A percentile compares a stretch with the other conserved stretches of the same genome.
Evolutionary conservation across 2,329 filamentous ascomycete genomes (phyloP).

Genomic region (Tolypocladium tundrense): DNA sequence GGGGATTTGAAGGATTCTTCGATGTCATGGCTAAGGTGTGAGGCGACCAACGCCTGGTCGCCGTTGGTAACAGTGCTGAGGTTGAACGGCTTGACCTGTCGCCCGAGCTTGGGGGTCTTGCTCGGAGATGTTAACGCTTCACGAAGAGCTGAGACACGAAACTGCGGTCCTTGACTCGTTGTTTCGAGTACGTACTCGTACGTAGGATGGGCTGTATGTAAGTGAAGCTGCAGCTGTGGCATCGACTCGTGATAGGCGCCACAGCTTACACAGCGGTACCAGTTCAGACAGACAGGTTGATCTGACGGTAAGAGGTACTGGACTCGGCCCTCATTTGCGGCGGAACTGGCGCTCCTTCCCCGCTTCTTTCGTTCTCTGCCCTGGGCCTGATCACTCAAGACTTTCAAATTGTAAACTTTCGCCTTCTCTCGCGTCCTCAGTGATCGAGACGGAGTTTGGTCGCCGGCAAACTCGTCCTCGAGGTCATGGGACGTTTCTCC

Average conservation of each 20-base stretch:
- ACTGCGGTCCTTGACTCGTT: slow-evolving; percentile 25
- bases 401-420: slow-evolving; percentile 49
- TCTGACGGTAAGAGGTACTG: slow-evolving; percentile 34
- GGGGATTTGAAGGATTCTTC: slow-evolving; percentile 16
- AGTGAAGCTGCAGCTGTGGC: slow-evolving; percentile 36
- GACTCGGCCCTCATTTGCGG: slow-evolving; percentile 29
- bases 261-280: slow-evolving; percentile 41
- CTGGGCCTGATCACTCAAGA: slow-evolving; percentile 46
- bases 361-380: slow-evolving; percentile 38
- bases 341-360: slow-evolving; percentile 13
- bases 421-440: slow-evolving; percentile 36
- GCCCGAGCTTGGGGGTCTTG: slow-evolving; percentile 31
- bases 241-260: slow-evolving; percentile 36
- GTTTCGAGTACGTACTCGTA: slow-evolving; percentile 31
- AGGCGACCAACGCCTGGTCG: slow-evolving; percentile 34
- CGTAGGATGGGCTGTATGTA: slow-evolving; percentile 33
- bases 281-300: slow-evolving; percentile 34
- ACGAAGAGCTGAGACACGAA: slow-evolving; percentile 25
- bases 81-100: slow-evolving; percentile 31
- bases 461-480: slow-evolving; percentile 34
- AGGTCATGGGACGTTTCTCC: slow-evolving; percentile 26
- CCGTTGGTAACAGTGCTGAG: slow-evolving; percentile 32
- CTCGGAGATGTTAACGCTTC: slow-evolving; percentile 18
- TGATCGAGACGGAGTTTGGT: slow-evolving; percentile 41
- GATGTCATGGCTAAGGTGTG: slow-evolving; percentile 27